Evolutionary conservation across 257 asterid genomes (phyloP).

Genomic region (Schizonepeta tenuifolia): DNA sequence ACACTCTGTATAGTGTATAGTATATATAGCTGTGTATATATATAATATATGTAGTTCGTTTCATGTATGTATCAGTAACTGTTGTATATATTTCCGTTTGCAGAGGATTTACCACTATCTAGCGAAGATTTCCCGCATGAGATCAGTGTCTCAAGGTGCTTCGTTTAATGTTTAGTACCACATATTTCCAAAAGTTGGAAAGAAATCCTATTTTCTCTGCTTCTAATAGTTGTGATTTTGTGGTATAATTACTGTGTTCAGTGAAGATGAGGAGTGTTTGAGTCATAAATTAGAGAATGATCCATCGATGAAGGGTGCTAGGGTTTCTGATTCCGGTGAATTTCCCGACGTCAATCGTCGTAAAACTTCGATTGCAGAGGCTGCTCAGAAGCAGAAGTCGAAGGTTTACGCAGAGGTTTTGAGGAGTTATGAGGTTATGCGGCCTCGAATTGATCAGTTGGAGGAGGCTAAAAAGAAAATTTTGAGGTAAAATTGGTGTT

Average conservation of each 20-base stretch:
- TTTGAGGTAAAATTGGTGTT: conserved; percentile 52
- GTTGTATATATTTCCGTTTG: conserved; percentile 23
- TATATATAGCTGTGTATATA: background rate
- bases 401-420: conserved; percentile 48
- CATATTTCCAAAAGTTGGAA: background rate
- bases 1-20: no score
- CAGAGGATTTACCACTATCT: conserved; percentile 49
- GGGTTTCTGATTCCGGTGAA: conserved; percentile 29
- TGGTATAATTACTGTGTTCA: conserved; percentile 23
- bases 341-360: conserved; percentile 2
- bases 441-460: conserved; percentile 39
- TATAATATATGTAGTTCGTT: background rate
- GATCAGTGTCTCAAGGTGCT: conserved; percentile 44
- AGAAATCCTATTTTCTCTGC: background rate
- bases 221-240: background rate
- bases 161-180: background rate
- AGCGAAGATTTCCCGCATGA: conserved; percentile 32
- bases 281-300: conserved; percentile 33
- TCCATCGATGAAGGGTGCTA: conserved; percentile 31
- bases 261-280: conserved; percentile 40
- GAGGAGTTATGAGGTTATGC: conserved; percentile 51
- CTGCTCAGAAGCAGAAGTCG: conserved; percentile 45
- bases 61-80: background rate
- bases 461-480: conserved; percentile 53
- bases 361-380: conserved; percentile 37